Percentiles rank a stretch among this genome's conserved stretches.
These are phyloP conservation scores for Tricholoma flavovirens DNA, from an alignment of 768 basidiomycete species.

Conservation along the genomic window DNA sequence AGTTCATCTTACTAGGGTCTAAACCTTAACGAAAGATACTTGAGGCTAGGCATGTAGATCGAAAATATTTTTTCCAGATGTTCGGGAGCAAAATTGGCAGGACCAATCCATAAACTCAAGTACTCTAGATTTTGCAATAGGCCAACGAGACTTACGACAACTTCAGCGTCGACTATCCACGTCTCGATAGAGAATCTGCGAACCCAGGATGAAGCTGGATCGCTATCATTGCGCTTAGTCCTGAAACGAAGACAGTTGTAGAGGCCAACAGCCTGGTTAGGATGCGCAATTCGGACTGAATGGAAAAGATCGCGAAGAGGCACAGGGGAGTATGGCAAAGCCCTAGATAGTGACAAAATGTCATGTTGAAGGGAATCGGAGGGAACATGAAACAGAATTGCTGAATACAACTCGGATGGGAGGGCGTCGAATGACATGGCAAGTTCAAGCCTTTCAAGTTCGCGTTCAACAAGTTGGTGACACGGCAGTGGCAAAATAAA, in stretches of 20 bases:
- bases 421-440: constrained; percentile 31
- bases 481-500: too few species aligned
- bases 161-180: constrained; percentile 73
- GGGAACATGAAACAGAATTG: constrained; percentile 50
- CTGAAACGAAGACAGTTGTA: constrained; percentile 46
- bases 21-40: constrained; percentile 63
- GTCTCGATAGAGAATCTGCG: constrained; percentile 46
- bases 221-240: constrained; percentile 1
- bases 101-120: constrained; percentile 66
- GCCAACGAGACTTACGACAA: constrained; percentile 62
- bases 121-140: constrained; percentile 46
- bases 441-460: too few species aligned
- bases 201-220: constrained; percentile 33
- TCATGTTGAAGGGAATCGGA: constrained; percentile 42
- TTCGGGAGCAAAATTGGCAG: constrained; percentile 72
- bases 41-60: constrained; percentile 40
- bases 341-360: constrained; percentile 53
- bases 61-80: constrained; percentile 65
- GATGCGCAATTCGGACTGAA: constrained; percentile 43
- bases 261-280: constrained; percentile 51
- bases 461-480: too few species aligned
- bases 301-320: constrained; percentile 54
- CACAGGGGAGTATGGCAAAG: constrained; percentile 56
- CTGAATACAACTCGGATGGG: constrained; percentile 63
- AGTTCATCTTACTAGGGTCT: constrained; percentile 65